Evolutionary conservation across 2,329 filamentous ascomycete species (phyloP).

Genomic region (Colletotrichum liriopes): DNA sequence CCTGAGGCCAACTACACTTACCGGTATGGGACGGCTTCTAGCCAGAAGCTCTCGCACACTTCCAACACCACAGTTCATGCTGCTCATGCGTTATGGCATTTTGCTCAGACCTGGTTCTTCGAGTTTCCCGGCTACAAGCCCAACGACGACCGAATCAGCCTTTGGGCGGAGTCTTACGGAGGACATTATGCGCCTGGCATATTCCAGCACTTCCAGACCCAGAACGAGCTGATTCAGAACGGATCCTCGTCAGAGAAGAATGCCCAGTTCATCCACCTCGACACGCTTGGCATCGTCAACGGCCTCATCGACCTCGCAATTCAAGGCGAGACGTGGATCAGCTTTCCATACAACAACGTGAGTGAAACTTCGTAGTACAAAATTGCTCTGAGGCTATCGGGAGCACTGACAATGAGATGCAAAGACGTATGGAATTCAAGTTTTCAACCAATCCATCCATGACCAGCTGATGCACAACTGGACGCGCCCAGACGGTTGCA

Average conservation of each 20-base stretch:
- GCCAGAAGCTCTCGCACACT: conserved; percentile 49
- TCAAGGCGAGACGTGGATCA: conserved; percentile 70
- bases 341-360: conserved; percentile 74
- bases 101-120: conserved; percentile 73
- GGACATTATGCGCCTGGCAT: conserved; percentile 66
- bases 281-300: conserved; percentile 80
- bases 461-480: conserved; percentile 53
- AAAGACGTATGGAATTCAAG: conserved; percentile 72
- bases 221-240: conserved; percentile 71
- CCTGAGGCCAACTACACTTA: conserved; percentile 56
- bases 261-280: conserved; percentile 64
- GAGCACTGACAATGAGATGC: background rate
- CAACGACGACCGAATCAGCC: conserved; percentile 66
- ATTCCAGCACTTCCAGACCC: conserved; percentile 70
- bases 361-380: background rate
- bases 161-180: conserved; percentile 71
- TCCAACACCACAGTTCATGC: conserved; percentile 60
- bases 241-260: conserved; percentile 66
- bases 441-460: conserved; percentile 59
- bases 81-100: conserved; percentile 64
- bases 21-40: conserved; percentile 53
- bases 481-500: conserved; percentile 63
- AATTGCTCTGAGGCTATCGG: no score
- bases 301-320: conserved; percentile 77
- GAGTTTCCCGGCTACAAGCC: conserved; percentile 71